A percentile compares a stretch with the other conserved stretches of the same genome.
These are phyloP conservation scores for Cordyceps cateniannulata DNA, from an alignment of 2,329 filamentous ascomycete species.

Conservation along the genomic window DNA sequence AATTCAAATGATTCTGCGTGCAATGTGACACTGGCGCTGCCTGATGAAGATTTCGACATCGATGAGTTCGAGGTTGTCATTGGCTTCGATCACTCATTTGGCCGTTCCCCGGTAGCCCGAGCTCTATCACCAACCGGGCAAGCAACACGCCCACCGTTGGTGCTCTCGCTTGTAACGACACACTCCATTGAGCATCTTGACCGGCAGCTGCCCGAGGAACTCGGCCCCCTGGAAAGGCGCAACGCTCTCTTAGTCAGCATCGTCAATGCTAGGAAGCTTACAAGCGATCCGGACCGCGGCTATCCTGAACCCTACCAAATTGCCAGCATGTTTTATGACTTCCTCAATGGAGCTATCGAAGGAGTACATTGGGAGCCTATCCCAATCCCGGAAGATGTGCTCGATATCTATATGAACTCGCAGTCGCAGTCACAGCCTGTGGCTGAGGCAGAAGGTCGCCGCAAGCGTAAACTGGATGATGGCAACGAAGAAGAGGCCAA, in stretches of 20 bases:
- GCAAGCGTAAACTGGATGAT: conserved; percentile 42
- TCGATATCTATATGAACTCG: conserved; percentile 40
- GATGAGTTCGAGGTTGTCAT: conserved; percentile 44
- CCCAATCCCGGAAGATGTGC: conserved; percentile 39
- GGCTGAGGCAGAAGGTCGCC: conserved; percentile 22
- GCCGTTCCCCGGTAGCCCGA: conserved; percentile 26
- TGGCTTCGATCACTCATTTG: conserved; percentile 47
- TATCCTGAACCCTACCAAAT: conserved; percentile 38
- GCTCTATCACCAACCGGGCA: conserved; percentile 15
- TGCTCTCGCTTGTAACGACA: conserved; percentile 42
- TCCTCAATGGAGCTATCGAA: conserved; percentile 33
- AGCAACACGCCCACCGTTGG: conserved; percentile 31
- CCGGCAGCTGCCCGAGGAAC: conserved; percentile 32
- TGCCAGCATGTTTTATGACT: conserved; percentile 40
- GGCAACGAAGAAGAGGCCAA: conserved; percentile 27
- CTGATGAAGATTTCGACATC: conserved; percentile 31
- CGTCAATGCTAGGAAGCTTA: conserved; percentile 29
- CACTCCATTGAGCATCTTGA: conserved; percentile 52
- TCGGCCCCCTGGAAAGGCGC: conserved; percentile 38
- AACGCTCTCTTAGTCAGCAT: conserved; percentile 36
- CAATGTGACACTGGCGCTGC: conserved; percentile 37
- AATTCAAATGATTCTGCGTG: conserved; percentile 28
- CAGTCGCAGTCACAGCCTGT: conserved; percentile 28
- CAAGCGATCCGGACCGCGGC: conserved; percentile 34
- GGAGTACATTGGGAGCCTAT: conserved; percentile 41